Evolutionary conservation across 768 basidiomycete species (phyloP).

Genomic region (Podaxis carcinomalis): DNA sequence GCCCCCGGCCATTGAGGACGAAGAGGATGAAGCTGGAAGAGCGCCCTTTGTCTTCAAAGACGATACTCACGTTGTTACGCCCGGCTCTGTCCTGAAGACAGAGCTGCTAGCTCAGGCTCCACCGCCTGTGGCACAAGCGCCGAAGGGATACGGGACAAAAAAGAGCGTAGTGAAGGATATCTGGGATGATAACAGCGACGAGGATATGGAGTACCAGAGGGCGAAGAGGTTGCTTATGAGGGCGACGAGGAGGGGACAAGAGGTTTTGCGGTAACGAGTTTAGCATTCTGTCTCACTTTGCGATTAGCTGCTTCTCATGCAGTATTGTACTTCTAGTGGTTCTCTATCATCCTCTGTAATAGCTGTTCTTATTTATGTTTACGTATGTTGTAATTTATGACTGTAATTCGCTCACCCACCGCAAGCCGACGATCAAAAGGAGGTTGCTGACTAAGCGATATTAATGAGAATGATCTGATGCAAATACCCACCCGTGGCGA

Average conservation of each 20-base stretch:
- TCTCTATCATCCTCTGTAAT: neutral
- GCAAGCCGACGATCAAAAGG: neutral
- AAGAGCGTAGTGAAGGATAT: constrained; percentile 12
- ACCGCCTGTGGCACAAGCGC: constrained; percentile 1
- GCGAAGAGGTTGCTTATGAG: constrained; percentile 52
- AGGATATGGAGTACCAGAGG: constrained; percentile 61
- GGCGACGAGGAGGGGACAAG: constrained; percentile 37
- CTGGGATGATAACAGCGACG: constrained; percentile 77
- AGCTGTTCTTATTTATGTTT: neutral
- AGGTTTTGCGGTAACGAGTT: constrained; percentile 3
- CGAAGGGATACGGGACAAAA: neutral
- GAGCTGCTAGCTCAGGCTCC: neutral
- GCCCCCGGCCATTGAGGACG: constrained; percentile 60
- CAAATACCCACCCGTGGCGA: constrained; percentile 7
- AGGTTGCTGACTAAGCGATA: constrained; percentile 6
- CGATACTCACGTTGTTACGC: neutral
- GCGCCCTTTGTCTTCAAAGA: constrained; percentile 18
- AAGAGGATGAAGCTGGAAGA: constrained; percentile 30
- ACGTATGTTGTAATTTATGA: neutral
- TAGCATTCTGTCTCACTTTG: neutral
- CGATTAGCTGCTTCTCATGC: neutral
- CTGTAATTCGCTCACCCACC: neutral
- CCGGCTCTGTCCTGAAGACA: neutral
- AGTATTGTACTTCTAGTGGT: neutral
- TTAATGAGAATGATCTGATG: constrained; percentile 10